Evolutionary conservation across 257 asterid species (phyloP), one percentile per base, ranked within the genome.

Genomic region (Primulina huaijiensis): DNA sequence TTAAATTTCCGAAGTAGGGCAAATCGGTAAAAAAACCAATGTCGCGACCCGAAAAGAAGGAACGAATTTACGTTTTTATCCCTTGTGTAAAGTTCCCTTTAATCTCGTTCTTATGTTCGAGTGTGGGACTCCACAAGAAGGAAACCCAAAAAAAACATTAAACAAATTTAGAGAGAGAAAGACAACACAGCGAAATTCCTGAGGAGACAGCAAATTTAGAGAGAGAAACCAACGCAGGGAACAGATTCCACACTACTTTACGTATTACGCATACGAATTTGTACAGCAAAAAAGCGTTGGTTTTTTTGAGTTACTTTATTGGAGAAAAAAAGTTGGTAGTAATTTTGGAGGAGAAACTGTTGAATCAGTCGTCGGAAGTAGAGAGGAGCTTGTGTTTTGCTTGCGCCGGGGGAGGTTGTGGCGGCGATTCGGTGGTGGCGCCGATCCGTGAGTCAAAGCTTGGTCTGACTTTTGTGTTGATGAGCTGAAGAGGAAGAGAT

Each of bases 401-500:
- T 53, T 67, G 71, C 71, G 64, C 68, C 71, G 67, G 74, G 78
- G n/a, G 74, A 57, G 31, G 70, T 65, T 46, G 20, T 60, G 66
- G 77, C 2, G 70, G 56, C 17, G 70, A 64, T 64, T 74, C 78
- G 57, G 76, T 52, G 75, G 70, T 77, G 73, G 75, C 71, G 74
- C 85, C 92, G 97, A 88, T 89, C 96, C 82, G 90, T 57, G 82
- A 74, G 82, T 82, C 86, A 37, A 76, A 79, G 89, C 75, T 77
- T 74, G 82, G 82, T 82, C 81, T 75, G 71, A 78, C 77, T 57
- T 73, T 66, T 63, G 50, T 77, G 71, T 80, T 81, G 89, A 88
- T 88, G 96, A 86, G 84, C 84, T 88, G 92, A 84, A 74, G 72
- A 77, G 84, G 68, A 58, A 81, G 90, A 79, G 94, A 88, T 87